Percentiles rank a stretch among this genome's conserved stretches.
phyloP scores from a whole-genome alignment of 768 basidiomycete genomes.

The Amanita pseudoporphyria region DNA sequence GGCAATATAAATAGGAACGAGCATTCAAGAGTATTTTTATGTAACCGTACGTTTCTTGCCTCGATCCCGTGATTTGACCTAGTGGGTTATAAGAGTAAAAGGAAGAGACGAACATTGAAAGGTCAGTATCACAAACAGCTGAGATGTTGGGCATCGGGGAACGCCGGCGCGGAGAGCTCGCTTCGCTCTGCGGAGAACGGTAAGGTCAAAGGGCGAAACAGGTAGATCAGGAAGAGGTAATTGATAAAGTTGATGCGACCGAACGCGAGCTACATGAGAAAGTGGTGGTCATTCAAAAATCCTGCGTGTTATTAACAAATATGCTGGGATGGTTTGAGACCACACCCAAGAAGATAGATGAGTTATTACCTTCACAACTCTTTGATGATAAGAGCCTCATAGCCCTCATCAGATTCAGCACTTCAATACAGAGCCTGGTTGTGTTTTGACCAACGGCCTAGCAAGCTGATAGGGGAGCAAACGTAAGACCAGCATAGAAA shows the following conservation, averaged over 20 bases:
- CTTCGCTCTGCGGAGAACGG: constrained; percentile 61
- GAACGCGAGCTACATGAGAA: constrained; percentile 94
- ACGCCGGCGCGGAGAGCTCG: constrained; percentile 93
- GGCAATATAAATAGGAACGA: no score
- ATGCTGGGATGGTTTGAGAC: constrained; percentile 23
- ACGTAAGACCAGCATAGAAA: constrained; percentile 94
- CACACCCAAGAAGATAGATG: not conserved
- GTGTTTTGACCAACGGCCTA: not conserved
- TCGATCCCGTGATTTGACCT: constrained; percentile 92
- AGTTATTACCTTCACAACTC: constrained; percentile 85
- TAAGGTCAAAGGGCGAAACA: not conserved
- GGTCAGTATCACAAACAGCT: constrained; percentile 35
- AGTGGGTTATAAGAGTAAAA: constrained; percentile 7
- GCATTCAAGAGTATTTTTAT: no score
- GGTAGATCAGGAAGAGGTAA: not conserved
- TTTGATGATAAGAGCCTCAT: constrained; percentile 63
- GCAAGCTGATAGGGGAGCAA: not conserved
- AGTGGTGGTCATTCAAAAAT: constrained; percentile 96
- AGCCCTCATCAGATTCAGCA: constrained; percentile 63
- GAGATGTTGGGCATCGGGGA: constrained; percentile 99
- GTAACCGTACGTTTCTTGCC: no score
- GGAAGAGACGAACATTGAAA: not conserved
- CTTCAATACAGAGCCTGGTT: constrained; percentile 69
- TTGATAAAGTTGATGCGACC: constrained; percentile 88
- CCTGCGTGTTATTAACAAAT: no score